phyloP scores from a whole-genome alignment of 2,329 filamentous ascomycete species.

The Penicillium vulpinum region DNA sequence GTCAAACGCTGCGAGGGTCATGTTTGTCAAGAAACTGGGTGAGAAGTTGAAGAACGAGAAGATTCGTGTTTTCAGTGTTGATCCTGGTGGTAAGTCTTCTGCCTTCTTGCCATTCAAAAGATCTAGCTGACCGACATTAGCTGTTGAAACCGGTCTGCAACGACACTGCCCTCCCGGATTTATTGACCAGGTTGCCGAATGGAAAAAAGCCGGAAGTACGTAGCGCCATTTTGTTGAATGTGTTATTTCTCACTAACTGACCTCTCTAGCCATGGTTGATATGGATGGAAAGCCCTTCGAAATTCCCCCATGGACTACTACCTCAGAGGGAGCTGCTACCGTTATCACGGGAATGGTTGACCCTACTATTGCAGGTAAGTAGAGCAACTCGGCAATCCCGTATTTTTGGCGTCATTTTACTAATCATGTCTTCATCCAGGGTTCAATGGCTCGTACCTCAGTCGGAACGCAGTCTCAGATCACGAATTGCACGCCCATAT shows the following conservation, averaged over 20 bases:
- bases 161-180: constrained; percentile 13
- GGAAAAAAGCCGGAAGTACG: constrained; percentile 13
- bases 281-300: constrained; percentile 18
- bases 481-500: constrained; percentile 29
- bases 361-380: constrained; percentile 21
- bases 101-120: neutral
- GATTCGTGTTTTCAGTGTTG: constrained; percentile 44
- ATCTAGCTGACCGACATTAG: constrained; percentile 1
- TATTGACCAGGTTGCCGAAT: constrained; percentile 4
- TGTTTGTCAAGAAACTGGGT: constrained; percentile 47
- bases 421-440: neutral
- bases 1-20: constrained; percentile 55
- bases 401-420: neutral
- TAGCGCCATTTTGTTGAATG: neutral
- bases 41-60: constrained; percentile 32
- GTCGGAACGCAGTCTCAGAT: constrained; percentile 21
- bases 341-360: constrained; percentile 28
- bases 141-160: constrained; percentile 14
- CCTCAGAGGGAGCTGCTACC: constrained; percentile 24
- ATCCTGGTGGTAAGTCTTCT: constrained; percentile 39
- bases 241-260: neutral
- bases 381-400: neutral
- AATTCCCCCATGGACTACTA: constrained; percentile 17
- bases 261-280: constrained; percentile 3
- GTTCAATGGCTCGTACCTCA: constrained; percentile 16